A percentile compares a stretch with the other conserved stretches of the same genome.
phyloP scores from a whole-genome alignment of 2,329 filamentous ascomycete genomes.

The Reticulascus tulasneorum region DNA sequence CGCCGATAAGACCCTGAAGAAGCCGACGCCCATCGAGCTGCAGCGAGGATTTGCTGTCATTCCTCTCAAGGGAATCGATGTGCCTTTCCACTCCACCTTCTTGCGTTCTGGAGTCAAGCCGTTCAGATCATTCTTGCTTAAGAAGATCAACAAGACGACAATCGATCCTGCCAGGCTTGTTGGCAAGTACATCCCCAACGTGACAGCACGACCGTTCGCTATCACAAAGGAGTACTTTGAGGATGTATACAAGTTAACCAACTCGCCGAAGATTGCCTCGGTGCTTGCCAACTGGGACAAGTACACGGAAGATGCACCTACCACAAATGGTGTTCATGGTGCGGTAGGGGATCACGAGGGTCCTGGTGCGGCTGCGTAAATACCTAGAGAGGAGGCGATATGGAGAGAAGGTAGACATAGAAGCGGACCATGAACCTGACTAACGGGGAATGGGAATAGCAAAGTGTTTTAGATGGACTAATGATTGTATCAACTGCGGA shows the following conservation, averaged over 20 bases:
- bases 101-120: constrained; percentile 97
- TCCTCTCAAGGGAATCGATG: constrained; percentile 93
- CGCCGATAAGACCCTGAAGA: constrained; percentile 80
- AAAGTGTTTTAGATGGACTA: constrained; percentile 12
- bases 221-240: constrained; percentile 99
- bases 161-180: constrained; percentile 96
- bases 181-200: constrained; percentile 98
- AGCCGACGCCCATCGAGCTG: constrained; percentile 83
- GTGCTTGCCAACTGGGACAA: constrained; percentile 85
- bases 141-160: constrained; percentile 99
- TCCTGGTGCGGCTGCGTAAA: constrained; percentile 35
- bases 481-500: constrained; percentile 11
- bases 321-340: constrained; percentile 31
- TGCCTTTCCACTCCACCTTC: constrained; percentile 99
- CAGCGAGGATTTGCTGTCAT: constrained; percentile 97
- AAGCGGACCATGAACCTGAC: no score
- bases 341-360: constrained; percentile 33
- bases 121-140: constrained; percentile 95
- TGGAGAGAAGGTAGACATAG: no score
- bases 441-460: no score
- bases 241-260: constrained; percentile 94
- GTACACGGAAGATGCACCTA: constrained; percentile 52
- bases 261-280: constrained; percentile 71
- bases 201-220: constrained; percentile 92
- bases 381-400: not conserved